Conservation (phyloP, 164 flowering plant genomes). For the Aristolochia contorta region DNA sequence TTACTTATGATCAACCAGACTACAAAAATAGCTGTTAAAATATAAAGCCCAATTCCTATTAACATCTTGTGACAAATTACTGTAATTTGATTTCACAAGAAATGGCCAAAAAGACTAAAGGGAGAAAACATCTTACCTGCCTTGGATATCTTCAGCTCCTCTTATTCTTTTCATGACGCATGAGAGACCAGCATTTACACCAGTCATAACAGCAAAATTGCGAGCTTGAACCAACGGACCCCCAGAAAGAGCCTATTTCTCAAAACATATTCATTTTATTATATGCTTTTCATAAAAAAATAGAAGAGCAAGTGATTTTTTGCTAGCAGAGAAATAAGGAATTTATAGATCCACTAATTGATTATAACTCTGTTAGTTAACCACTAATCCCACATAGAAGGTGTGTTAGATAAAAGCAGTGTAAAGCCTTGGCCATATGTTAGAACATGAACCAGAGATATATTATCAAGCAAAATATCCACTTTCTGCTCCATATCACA, state of each 20-base stretch:
- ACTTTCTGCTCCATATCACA: too few relatives aligned
- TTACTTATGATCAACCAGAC: too few relatives aligned
- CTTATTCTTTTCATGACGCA: slow-evolving; percentile 82
- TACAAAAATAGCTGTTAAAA: too few relatives aligned
- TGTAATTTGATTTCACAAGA: background rate
- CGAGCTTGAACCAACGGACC: slow-evolving; percentile 94
- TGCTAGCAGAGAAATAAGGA: background rate
- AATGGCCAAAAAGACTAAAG: background rate
- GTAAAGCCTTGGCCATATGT: too few relatives aligned
- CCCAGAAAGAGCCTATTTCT: slow-evolving; percentile 68
- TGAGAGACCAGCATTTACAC: slow-evolving; percentile 87
- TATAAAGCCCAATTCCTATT: too few relatives aligned
- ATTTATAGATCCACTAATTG: background rate
- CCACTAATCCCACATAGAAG: background rate
- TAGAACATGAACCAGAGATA: too few relatives aligned
- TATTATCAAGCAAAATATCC: too few relatives aligned
- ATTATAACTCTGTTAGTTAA: background rate
- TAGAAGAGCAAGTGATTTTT: background rate
- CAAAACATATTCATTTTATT: background rate
- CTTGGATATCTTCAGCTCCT: slow-evolving; percentile 87
- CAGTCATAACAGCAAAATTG: slow-evolving; percentile 95
- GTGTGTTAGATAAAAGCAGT: background rate
- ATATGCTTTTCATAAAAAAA: background rate
- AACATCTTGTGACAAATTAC: too few relatives aligned
- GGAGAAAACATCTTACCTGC: slow-evolving; percentile 33